Evolutionary conservation across 2,329 filamentous ascomycete genomes (phyloP).

Genomic region (Paracoccidioides brasiliensis): DNA sequence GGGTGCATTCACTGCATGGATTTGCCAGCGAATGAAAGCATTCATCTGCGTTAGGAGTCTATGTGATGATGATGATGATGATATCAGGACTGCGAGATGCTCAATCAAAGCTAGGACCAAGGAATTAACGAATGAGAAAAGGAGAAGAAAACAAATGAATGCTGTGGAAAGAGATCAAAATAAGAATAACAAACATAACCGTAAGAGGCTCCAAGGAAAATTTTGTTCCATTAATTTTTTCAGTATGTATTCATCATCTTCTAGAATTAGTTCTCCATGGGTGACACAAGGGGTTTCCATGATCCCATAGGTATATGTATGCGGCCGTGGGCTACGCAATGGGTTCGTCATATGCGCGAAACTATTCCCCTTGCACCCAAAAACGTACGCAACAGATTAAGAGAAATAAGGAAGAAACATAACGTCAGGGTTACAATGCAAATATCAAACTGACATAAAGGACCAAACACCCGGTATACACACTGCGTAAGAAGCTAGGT

Average conservation of each 20-base stretch:
- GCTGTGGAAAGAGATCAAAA: too few species aligned
- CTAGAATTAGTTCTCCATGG: not conserved
- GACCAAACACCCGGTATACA: not conserved
- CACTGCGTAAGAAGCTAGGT: not conserved
- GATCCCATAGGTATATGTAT: not conserved
- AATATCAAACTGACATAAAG: not conserved
- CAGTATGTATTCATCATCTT: not conserved
- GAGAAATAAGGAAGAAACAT: not conserved
- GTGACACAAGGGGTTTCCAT: not conserved
- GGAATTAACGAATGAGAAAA: not conserved
- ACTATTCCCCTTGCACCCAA: too few species aligned
- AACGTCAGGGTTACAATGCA: not conserved
- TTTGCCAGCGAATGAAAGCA: too few species aligned
- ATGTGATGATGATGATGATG: too few species aligned
- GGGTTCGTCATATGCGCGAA: too few species aligned
- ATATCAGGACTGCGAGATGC: too few species aligned
- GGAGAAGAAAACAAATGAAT: not conserved
- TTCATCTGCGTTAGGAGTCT: too few species aligned
- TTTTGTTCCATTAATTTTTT: not conserved
- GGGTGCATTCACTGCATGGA: too few species aligned
- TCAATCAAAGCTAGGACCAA: not conserved
- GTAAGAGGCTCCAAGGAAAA: too few species aligned
- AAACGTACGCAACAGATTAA: not conserved
- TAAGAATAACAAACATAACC: too few species aligned
- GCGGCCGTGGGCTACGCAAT: too few species aligned